Evolutionary conservation across 1,284 basidiomycete genomes (phyloP).

Genomic region (Ceratobasidium sp.): DNA sequence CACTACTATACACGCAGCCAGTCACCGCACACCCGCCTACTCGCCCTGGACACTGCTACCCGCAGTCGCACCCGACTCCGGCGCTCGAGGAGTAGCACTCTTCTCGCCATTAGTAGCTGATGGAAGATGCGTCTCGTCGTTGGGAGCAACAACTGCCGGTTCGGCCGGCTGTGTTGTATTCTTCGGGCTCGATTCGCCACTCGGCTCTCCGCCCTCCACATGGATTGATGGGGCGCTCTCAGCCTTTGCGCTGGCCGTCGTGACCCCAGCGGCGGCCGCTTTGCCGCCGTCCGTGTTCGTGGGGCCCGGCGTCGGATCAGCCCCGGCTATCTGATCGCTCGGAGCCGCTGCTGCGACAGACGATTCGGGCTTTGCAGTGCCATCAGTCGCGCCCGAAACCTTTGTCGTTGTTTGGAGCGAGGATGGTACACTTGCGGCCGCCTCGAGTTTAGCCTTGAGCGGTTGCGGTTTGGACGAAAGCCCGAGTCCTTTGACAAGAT

Average conservation of each 20-base stretch:
- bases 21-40: neutral
- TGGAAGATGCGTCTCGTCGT: slow-evolving; percentile 12
- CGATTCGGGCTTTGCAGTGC: slow-evolving; percentile 16
- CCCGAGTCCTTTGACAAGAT: slow-evolving; percentile 70
- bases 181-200: slow-evolving; percentile 13
- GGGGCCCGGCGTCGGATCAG: slow-evolving; percentile 7
- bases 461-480: slow-evolving; percentile 21
- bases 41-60: neutral
- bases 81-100: neutral
- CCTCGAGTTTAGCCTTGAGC: slow-evolving; percentile 23
- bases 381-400: neutral
- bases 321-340: slow-evolving; percentile 3
- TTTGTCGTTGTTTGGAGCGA: slow-evolving; percentile 21
- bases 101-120: slow-evolving; percentile 36
- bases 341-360: slow-evolving; percentile 12
- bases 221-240: slow-evolving; percentile 8
- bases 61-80: slow-evolving; percentile 18
- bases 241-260: neutral
- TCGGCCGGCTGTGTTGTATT: neutral
- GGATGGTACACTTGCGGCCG: slow-evolving; percentile 10
- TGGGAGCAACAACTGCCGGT: slow-evolving; percentile 35
- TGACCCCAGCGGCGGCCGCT: neutral
- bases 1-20: no score
- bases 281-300: neutral
- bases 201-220: slow-evolving; percentile 12